phyloP scores from a whole-genome alignment of 768 basidiomycete species.

The Paxillus ammoniavirescens region DNA sequence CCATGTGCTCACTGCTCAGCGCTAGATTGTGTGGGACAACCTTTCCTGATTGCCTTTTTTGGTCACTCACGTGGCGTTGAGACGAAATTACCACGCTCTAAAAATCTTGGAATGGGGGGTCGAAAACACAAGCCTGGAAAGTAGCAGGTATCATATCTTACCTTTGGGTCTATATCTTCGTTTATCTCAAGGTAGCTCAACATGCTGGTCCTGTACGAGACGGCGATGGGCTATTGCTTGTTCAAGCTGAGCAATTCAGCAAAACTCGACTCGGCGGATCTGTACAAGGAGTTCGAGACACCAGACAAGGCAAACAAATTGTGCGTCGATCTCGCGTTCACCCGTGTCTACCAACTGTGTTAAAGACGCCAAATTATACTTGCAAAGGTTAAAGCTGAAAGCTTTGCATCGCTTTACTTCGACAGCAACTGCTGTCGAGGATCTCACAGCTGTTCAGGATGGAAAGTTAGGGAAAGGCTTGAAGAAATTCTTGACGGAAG shows the following conservation, averaged over 20 bases:
- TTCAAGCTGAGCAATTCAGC: conserved; percentile 93
- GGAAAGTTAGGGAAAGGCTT: conserved; percentile 92
- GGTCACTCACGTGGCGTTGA: conserved; percentile 3
- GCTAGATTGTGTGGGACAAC: not conserved
- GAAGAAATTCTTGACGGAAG: conserved; percentile 89
- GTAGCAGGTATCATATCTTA: not conserved
- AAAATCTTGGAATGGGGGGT: conserved; percentile 19
- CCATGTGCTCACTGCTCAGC: not conserved
- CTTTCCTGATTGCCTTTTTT: conserved; percentile 16
- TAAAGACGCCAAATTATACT: not conserved
- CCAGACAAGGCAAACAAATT: conserved; percentile 90
- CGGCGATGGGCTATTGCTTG: conserved; percentile 93
- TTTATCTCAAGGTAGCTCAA: conserved; percentile 15
- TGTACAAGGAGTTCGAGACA: conserved; percentile 91
- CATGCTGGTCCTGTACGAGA: conserved; percentile 98
- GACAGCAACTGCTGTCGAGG: conserved; percentile 95
- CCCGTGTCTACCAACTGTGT: conserved; percentile 7
- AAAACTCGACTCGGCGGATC: conserved; percentile 81
- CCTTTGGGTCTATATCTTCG: not conserved
- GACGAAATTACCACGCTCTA: conserved; percentile 31
- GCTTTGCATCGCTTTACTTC: conserved; percentile 96
- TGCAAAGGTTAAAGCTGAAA: conserved; percentile 84
- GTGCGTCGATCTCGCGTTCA: conserved; percentile 48
- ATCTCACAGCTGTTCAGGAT: conserved; percentile 87
- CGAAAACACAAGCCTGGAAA: not conserved